A percentile compares a stretch with the other conserved stretches of the same genome.
Evolutionary conservation across 2,329 filamentous ascomycete genomes (phyloP).

Genomic region (Rosellinia necatrix): DNA sequence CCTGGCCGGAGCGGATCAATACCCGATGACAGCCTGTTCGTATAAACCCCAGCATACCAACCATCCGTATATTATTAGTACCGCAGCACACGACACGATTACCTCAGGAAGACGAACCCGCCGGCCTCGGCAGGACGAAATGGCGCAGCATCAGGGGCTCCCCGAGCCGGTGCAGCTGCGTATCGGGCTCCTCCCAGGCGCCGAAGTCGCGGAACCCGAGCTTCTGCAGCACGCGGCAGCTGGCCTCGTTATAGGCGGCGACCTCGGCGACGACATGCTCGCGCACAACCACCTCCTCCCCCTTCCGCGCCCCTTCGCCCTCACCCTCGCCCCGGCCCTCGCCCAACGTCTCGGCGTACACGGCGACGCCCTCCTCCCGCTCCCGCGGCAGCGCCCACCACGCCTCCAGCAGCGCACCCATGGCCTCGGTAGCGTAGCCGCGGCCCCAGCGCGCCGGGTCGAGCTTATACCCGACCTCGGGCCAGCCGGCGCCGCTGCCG

Average conservation of each 20-base stretch:
- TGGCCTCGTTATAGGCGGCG: conserved; percentile 31
- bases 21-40: too few relatives aligned
- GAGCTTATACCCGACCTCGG: conserved; percentile 36
- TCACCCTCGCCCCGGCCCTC: neutral
- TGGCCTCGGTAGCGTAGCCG: conserved; percentile 36
- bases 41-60: too few relatives aligned
- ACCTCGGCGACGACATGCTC: conserved; percentile 33
- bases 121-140: conserved; percentile 17
- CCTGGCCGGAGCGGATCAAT: too few relatives aligned
- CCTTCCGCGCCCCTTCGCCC: neutral
- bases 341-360: conserved; percentile 17
- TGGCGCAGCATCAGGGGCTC: conserved; percentile 30
- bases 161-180: conserved; percentile 31
- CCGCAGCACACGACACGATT: too few relatives aligned
- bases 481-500: conserved; percentile 31
- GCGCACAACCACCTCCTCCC: neutral
- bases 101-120: too few relatives aligned
- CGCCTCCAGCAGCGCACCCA: conserved; percentile 27
- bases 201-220: conserved; percentile 34
- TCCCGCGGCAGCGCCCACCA: conserved; percentile 34
- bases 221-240: conserved; percentile 36
- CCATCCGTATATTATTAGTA: too few relatives aligned
- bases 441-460: conserved; percentile 30
- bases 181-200: conserved; percentile 36
- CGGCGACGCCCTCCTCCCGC: conserved; percentile 1